phyloP scores from a whole-genome alignment of 306 rosid species.

The Medicago arabica region DNA sequence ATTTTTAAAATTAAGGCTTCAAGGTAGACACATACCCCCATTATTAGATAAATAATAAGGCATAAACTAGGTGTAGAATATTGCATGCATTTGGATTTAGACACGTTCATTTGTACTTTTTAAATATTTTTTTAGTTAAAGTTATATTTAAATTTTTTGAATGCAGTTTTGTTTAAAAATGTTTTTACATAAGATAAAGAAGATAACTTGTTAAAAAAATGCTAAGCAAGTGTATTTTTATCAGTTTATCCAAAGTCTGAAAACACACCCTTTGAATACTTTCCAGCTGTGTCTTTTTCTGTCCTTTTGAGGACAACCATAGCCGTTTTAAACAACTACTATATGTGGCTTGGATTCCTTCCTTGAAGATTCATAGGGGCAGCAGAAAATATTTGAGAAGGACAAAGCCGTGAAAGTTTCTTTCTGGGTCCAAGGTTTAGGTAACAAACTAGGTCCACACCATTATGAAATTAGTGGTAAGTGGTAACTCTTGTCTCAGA shows the following conservation, averaged over 20 bases:
- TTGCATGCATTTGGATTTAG: not conserved
- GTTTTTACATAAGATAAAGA: no score
- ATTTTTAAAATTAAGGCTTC: constrained; percentile 10
- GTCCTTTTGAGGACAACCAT: no score
- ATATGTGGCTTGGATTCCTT: not conserved
- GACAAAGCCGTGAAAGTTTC: not conserved
- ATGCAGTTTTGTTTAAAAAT: not conserved
- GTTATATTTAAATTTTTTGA: not conserved
- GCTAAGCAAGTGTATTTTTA: not conserved
- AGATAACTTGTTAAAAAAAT: no score
- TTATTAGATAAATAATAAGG: not conserved
- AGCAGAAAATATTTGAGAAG: constrained; percentile 1
- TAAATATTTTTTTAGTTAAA: not conserved
- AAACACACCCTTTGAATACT: no score
- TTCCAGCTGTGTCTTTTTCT: no score
- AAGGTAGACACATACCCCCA: not conserved
- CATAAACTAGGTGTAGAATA: not conserved
- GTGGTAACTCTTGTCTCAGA: not conserved
- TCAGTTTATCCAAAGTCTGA: no score
- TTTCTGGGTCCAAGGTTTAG: not conserved
- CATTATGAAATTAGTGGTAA: constrained; percentile 2
- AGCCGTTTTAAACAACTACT: not conserved
- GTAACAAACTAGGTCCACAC: constrained; percentile 6
- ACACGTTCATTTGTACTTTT: not conserved
- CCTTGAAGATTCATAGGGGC: not conserved